These are phyloP conservation scores for Boletus insuetus DNA, from an alignment of 768 basidiomycete genomes.

Conservation along the genomic window DNA sequence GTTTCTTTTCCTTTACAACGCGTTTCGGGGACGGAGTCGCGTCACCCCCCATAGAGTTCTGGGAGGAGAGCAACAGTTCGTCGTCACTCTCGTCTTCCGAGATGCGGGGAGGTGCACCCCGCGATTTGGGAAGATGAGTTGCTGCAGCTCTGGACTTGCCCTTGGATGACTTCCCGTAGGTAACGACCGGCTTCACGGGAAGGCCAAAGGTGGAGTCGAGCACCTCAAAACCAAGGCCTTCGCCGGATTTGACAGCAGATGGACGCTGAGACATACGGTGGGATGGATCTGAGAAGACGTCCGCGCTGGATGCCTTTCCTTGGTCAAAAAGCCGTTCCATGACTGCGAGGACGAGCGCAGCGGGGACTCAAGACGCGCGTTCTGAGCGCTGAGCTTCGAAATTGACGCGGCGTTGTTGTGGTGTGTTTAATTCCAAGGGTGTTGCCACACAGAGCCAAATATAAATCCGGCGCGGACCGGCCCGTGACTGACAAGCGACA, in stretches of 20 bases:
- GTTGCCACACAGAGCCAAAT: conserved; percentile 19
- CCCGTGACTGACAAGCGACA: background rate
- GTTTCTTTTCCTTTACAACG: conserved; percentile 9
- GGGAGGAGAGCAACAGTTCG: conserved; percentile 28
- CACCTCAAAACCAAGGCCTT: conserved; percentile 27
- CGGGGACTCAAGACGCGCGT: background rate
- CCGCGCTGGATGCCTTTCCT: background rate
- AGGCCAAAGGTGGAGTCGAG: conserved; percentile 20
- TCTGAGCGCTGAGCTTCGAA: background rate
- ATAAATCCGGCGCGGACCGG: conserved; percentile 1
- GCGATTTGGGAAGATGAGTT: background rate
- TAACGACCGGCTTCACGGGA: background rate
- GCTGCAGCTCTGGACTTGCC: conserved; percentile 8
- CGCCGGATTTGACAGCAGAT: conserved; percentile 19
- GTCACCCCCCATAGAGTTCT: conserved; percentile 14
- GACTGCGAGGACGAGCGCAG: background rate
- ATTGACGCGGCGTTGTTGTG: conserved; percentile 29
- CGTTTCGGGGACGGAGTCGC: conserved; percentile 11
- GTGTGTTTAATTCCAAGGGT: conserved; percentile 25
- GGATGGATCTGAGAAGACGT: conserved; percentile 12
- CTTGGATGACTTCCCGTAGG: conserved; percentile 1
- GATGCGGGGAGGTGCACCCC: background rate
- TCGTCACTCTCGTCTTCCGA: conserved; percentile 26
- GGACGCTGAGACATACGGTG: conserved; percentile 28
- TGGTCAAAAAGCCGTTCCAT: conserved; percentile 23